Base-by-base conservation (phyloP, 768 basidiomycete species). In the Phanerodontia chrysosporium region DNA sequence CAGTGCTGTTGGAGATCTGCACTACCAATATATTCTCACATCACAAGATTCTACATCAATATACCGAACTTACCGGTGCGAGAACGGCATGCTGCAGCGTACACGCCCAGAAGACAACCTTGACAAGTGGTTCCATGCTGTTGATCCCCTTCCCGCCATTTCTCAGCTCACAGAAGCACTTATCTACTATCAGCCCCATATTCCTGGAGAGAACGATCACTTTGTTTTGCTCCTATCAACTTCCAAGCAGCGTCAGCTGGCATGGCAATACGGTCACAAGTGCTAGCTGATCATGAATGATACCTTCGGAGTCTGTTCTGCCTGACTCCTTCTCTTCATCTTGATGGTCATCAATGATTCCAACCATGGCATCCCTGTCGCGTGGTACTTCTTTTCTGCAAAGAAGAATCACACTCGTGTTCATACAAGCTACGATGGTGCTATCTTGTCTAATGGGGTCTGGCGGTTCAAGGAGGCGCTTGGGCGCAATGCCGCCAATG, bases 171-270 rank as follows among this genome's bases (percentile, higher is more conserved):
- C 66, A 18, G 58, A 61, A 30, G 63, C 68, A 1, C 64, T 65
- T 42, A 36, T 71, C 16, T 56, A 63, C 53, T 73, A 71, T 57
- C 63, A 66, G 35, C 58, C 69, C 2, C 63, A 60, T 32, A 32
- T 51, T 14, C 25, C 57, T 36, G 60, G 42, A 7, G 51, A 53
- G 48, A 57, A 58, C 13, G 62, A 67, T 2, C 62, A 64, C 12
- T 67, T 72, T 51, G 57, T 27, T 14, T 68, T 32, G 2, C 27
- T 70, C 10, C 64, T 10, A 65, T 67, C 55, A 12, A 57, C 55
- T 3, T 44, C 44, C 6, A 22, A 57, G 39, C 44, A 46, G 49
- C 25, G 58, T 46, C 21, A 49, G 3, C 49, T 58, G 7, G 49
- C 64, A 5, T 65, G 64, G 64, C 21, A 60, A 25, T 61, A 61